phyloP scores from a whole-genome alignment of 139 green algal species.

The Ulvella scutata region DNA sequence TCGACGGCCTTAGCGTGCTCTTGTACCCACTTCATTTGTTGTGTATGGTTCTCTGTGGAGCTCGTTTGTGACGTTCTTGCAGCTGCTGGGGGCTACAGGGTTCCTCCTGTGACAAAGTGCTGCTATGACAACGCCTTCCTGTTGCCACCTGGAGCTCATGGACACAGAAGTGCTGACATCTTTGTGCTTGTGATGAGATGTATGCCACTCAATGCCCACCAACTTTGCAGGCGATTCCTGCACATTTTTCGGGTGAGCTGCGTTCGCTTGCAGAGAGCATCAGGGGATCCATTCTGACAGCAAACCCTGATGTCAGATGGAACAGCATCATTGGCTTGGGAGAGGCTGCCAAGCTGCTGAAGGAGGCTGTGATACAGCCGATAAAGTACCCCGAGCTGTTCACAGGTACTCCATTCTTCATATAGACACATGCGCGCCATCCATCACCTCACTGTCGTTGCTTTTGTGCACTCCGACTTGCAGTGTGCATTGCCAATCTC shows the following conservation, averaged over 20 bases:
- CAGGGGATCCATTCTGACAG: constrained; percentile 37
- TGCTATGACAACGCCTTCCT: no score
- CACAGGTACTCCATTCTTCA: no score
- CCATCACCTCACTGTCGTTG: no score
- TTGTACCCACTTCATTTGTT: no score
- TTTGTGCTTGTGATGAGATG: not conserved
- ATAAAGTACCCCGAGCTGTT: constrained; percentile 50
- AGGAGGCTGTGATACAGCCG: constrained; percentile 69
- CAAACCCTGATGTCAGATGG: constrained; percentile 34
- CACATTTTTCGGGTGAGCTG: constrained; percentile 26
- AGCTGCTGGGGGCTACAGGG: no score
- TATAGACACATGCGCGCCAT: no score
- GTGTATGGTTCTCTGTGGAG: no score
- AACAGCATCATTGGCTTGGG: constrained; percentile 51
- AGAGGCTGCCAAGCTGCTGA: constrained; percentile 33
- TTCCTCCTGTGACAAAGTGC: no score
- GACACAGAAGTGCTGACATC: not conserved
- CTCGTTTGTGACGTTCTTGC: no score
- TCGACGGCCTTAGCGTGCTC: no score
- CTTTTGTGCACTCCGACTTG: no score
- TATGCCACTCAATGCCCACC: not conserved
- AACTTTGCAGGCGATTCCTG: constrained; percentile 1
- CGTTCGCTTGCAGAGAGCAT: constrained; percentile 38
- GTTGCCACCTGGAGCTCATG: not conserved
- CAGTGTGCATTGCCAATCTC: no score